A percentile compares a stretch with the other conserved stretches of the same genome.
Conservation (phyloP, 176 grass and related monocot species). For the Eleusine coracana region DNA sequence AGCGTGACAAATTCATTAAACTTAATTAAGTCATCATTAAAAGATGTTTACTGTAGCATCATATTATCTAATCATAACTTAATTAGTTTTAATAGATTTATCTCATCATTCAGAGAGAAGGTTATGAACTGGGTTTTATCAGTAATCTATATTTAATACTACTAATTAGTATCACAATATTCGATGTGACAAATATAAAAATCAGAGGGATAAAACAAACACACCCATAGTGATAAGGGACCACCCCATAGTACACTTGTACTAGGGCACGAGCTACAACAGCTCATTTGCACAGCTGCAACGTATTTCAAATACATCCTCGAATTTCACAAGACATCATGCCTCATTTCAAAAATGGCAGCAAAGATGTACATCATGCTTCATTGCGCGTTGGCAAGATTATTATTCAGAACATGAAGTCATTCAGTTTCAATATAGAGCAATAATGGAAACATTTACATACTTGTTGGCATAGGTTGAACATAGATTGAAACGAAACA, state of each 20-base stretch:
- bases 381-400: not conserved
- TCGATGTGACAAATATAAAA: too few relatives aligned
- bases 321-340: not conserved
- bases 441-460: constrained; percentile 19
- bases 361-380: not conserved
- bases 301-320: not conserved
- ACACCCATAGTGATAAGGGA: not conserved
- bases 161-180: too few relatives aligned
- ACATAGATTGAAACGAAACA: constrained; percentile 27
- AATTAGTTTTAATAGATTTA: too few relatives aligned
- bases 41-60: too few relatives aligned
- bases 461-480: not conserved
- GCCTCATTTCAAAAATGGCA: not conserved
- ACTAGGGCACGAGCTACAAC: not conserved
- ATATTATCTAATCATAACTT: too few relatives aligned
- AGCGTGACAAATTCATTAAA: too few relatives aligned
- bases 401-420: not conserved
- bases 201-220: too few relatives aligned
- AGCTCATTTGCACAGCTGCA: not conserved
- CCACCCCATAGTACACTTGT: constrained; percentile 29
- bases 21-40: too few relatives aligned
- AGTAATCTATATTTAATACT: too few relatives aligned
- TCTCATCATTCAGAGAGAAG: too few relatives aligned
- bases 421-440: constrained; percentile 31
- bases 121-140: too few relatives aligned